Base-by-base conservation (phyloP, 805 yeast species). In the Myxozyma neglecta region DNA sequence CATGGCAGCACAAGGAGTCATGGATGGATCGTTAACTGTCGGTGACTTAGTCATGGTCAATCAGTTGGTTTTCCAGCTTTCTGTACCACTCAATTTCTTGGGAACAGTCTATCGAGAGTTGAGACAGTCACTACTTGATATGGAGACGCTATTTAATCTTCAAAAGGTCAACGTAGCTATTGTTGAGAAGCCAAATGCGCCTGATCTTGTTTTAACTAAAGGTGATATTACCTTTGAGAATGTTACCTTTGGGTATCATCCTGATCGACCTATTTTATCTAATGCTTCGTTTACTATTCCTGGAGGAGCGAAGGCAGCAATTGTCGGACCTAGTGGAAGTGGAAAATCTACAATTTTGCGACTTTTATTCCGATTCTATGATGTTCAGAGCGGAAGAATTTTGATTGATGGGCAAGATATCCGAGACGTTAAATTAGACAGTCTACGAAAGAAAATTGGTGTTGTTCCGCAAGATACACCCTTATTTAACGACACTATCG, bases 391-490 rank as follows among this genome's bases (percentile, higher is more conserved):
- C 13, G 98, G 98, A 11, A 77, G 90, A 53, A 89, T 93, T 57
- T 73, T 86, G 35, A 84, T 93, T 53, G 97, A 93, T 75, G 97
- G 96, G 2, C 94, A 89, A 69, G 97, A 94, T 73, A 85, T 94
- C 53, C 77, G 85, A 49, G 82, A 85, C 53, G 85, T 91, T 47
- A 87, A 87, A 47, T 71, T 93, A 47, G 93, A 89, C 56, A 83
- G 92, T 11, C 77, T 94, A 55, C 80, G 99, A 67, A 77, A 74
- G 57, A 78, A 84, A 9, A 82, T 93, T 63, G 98, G 97, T 47
- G 96, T 93, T 24, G 99, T 93, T 1, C 99, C 99, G 1, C 99
- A 93, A 74, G 99, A 93, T 67, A 93, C 98, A 0, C 99, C 99
- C 6, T 77, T 93, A 52, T 93, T 93, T 78, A 93, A 93, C 73